Base-by-base conservation (phyloP, 345 rosid species). In the Geranium brycei region DNA sequence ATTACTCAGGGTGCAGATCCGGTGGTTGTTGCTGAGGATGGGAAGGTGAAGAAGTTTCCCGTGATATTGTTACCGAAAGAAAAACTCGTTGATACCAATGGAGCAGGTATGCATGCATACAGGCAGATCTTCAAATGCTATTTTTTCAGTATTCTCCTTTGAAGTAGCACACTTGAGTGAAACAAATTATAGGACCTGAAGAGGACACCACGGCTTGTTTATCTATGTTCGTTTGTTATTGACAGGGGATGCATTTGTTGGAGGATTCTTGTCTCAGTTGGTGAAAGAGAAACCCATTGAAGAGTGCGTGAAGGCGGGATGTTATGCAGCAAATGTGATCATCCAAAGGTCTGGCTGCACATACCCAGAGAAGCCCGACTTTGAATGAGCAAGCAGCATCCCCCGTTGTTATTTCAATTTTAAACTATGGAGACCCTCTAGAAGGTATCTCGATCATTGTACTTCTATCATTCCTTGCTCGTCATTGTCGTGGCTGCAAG, bases 311-410 rank as follows among this genome's bases (percentile, higher is more conserved):
- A 88, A 73, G 71, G 97, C 89, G 12, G 99, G 91, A 13, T 81
- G 82, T 68, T 90, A 93, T 28, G 97, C 92, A 0, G 76, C 95
- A 15, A 87, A 89, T 57, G 91, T 87, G 16, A 77, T 92, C 61
- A 92, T 92, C 81, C 99, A 88, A 60, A 85, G 97, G 81, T 82
- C 96, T 57, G 96, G 99, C 32, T 93, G 99, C 96, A 85, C 96
- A 61, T 88, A 82, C 40, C 93, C 93, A 0, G 81, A 71, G 51
- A 82, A 81, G 79, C 89, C 89, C 2, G 73, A 82, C 17, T 82
- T 82, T 71, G 71, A 62, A 16, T 83, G 74, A 63, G 72, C 69
- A 23, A 23, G 28, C 28, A 23, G 28, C 28, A 23, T 23, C 28
- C 28, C 19, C 14, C 28, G 28, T 23, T 23, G 28, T 23, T 23